A percentile compares a stretch with the other conserved stretches of the same genome.
These are phyloP conservation scores for Funneliformis mosseae DNA, from an alignment of 192 early-diverging fungal genomes.

Conservation along the genomic window DNA sequence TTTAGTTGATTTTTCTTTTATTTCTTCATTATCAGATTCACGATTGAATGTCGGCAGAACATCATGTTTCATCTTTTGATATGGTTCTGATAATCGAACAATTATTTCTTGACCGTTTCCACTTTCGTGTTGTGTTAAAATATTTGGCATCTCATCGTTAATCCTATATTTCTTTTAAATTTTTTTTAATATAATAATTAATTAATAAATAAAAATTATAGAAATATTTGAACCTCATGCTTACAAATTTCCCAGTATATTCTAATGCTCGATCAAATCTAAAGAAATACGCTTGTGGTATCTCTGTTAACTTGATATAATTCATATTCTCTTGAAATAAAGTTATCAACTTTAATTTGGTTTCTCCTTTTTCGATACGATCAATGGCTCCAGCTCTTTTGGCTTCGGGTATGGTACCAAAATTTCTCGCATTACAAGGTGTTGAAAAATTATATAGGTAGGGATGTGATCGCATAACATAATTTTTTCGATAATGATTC, in stretches of 20 bases:
- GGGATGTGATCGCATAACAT: background rate
- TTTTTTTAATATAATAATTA: background rate
- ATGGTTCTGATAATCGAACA: conserved; percentile 5
- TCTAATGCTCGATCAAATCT: conserved; percentile 8
- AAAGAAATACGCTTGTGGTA: background rate
- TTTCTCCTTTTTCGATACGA: conserved; percentile 3
- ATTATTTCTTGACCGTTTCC: background rate
- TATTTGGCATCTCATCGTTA: background rate
- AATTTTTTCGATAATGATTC: background rate
- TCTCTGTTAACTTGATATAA: conserved; percentile 1
- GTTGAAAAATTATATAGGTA: background rate
- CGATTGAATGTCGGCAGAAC: background rate
- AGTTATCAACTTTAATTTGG: conserved; percentile 12
- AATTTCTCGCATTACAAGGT: too few species aligned
- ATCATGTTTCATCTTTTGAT: background rate
- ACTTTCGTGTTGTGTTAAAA: conserved; percentile 2
- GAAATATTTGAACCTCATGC: background rate
- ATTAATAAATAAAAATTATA: background rate
- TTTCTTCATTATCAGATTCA: background rate
- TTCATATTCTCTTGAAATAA: conserved; percentile 19
- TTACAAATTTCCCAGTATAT: conserved; percentile 19
- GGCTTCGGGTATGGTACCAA: background rate
- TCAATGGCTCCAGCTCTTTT: background rate
- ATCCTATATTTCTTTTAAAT: background rate
- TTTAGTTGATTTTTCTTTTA: too few species aligned